Conservation (phyloP, 306 rosid species). For the Bauhinia variegata region DNA sequence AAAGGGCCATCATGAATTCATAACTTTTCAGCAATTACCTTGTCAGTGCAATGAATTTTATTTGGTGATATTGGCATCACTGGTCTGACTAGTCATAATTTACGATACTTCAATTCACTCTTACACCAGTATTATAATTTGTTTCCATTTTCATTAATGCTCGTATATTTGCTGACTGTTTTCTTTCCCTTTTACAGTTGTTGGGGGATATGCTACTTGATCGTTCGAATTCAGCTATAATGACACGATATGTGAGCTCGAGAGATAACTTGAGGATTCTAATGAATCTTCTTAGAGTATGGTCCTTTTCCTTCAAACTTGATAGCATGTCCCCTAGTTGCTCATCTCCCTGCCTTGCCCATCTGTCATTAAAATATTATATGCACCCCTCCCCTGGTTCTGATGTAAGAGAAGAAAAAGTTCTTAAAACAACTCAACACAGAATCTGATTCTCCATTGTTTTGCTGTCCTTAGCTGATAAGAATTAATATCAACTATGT, state of each 20-base stretch:
- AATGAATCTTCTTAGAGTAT: conserved; percentile 95
- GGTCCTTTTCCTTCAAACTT: conserved; percentile 39
- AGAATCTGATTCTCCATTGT: background rate
- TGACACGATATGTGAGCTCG: conserved; percentile 98
- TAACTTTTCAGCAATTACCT: conserved; percentile 13
- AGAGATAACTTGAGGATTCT: conserved; percentile 96
- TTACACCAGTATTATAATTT: conserved; percentile 14
- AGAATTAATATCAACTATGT: conserved; percentile 11
- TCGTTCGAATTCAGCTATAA: conserved; percentile 90
- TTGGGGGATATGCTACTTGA: conserved; percentile 95
- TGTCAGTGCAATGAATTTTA: conserved; percentile 9
- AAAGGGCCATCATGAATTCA: background rate
- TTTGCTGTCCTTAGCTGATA: conserved; percentile 8
- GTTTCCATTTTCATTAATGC: conserved; percentile 19
- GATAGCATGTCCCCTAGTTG: conserved; percentile 5
- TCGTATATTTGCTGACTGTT: conserved; percentile 31
- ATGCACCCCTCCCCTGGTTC: background rate
- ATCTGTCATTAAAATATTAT: background rate
- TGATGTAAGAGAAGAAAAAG: background rate
- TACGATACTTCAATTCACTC: conserved; percentile 6
- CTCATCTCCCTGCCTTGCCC: conserved; percentile 20
- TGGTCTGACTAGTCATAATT: conserved; percentile 13
- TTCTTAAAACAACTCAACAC: background rate
- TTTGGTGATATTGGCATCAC: background rate
- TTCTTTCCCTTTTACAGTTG: conserved; percentile 63